Conservation (phyloP, 2,329 filamentous ascomycete genomes). For the Graphiopsis chlorocephala region DNA sequence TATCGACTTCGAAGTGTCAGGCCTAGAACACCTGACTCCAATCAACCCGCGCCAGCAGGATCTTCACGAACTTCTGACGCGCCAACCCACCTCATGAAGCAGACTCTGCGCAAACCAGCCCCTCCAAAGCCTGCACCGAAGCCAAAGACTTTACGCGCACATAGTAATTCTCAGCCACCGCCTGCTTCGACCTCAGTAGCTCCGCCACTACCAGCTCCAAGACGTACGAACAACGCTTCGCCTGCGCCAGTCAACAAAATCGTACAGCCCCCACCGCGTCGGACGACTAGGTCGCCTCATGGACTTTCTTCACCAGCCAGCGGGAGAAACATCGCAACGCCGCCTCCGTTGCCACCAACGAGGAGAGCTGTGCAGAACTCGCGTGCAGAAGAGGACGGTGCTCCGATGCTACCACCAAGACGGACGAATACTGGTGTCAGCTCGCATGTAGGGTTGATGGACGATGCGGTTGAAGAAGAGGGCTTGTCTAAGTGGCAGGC, state of each 20-base stretch:
- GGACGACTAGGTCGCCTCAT: neutral
- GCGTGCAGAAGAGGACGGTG: neutral
- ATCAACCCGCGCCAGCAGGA: constrained; percentile 12
- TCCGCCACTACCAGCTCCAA: constrained; percentile 24
- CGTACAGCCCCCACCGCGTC: constrained; percentile 20
- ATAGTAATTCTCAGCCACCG: constrained; percentile 22
- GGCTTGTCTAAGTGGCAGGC: constrained; percentile 1
- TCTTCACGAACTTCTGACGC: neutral
- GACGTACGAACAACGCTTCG: constrained; percentile 18
- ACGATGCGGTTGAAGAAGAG: neutral
- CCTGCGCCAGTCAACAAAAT: constrained; percentile 5
- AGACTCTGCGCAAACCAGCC: constrained; percentile 34
- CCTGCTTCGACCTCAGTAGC: constrained; percentile 15
- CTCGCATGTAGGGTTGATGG: neutral
- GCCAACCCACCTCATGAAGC: constrained; percentile 15
- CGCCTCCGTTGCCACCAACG: neutral
- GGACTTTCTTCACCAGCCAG: neutral
- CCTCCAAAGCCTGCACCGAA: constrained; percentile 36
- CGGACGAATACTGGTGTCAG: neutral
- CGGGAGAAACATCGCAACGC: neutral
- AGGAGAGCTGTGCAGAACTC: neutral
- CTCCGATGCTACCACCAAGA: neutral
- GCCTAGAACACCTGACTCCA: constrained; percentile 23
- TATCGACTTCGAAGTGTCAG: constrained; percentile 8
- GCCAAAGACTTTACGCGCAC: constrained; percentile 30